A percentile compares a stretch with the other conserved stretches of the same genome.
These are phyloP conservation scores for Myriangium duriaei DNA, from an alignment of 2,329 filamentous ascomycete genomes.

Conservation along the genomic window DNA sequence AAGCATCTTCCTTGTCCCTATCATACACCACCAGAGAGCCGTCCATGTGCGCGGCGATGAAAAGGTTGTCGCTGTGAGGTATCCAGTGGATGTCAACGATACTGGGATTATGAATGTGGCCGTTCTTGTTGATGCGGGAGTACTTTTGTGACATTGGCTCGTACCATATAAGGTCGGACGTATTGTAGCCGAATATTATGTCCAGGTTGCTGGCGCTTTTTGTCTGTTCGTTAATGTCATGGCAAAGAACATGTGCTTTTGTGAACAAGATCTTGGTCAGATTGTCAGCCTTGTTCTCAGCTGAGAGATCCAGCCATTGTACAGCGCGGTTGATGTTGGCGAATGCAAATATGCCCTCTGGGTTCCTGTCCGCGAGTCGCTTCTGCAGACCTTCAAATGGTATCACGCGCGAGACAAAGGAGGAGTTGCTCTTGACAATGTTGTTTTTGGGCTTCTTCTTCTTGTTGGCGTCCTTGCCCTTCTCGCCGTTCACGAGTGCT, in stretches of 20 bases:
- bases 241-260: slow-evolving; percentile 86
- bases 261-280: slow-evolving; percentile 94
- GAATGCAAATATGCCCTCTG: slow-evolving; percentile 77
- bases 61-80: slow-evolving; percentile 83
- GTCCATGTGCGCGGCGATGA: slow-evolving; percentile 84
- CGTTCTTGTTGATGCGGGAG: slow-evolving; percentile 91
- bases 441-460: slow-evolving; percentile 93
- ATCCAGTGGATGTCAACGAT: slow-evolving; percentile 87
- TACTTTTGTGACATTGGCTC: slow-evolving; percentile 95
- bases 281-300: slow-evolving; percentile 68
- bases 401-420: slow-evolving; percentile 94
- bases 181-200: slow-evolving; percentile 89
- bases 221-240: slow-evolving; percentile 78
- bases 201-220: slow-evolving; percentile 74
- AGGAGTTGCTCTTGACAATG: slow-evolving; percentile 96
- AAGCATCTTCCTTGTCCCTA: slow-evolving; percentile 86
- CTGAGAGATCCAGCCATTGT: slow-evolving; percentile 87
- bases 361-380: slow-evolving; percentile 63
- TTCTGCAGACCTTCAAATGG: slow-evolving; percentile 72
- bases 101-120: slow-evolving; percentile 73
- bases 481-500: slow-evolving; percentile 51
- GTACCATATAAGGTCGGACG: slow-evolving; percentile 96
- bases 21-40: slow-evolving; percentile 88
- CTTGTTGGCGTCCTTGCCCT: slow-evolving; percentile 51
- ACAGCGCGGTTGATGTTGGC: slow-evolving; percentile 92